These are phyloP conservation scores for Solanum hybrid DNA, from an alignment of 305 asterid species.

Conservation along the genomic window DNA sequence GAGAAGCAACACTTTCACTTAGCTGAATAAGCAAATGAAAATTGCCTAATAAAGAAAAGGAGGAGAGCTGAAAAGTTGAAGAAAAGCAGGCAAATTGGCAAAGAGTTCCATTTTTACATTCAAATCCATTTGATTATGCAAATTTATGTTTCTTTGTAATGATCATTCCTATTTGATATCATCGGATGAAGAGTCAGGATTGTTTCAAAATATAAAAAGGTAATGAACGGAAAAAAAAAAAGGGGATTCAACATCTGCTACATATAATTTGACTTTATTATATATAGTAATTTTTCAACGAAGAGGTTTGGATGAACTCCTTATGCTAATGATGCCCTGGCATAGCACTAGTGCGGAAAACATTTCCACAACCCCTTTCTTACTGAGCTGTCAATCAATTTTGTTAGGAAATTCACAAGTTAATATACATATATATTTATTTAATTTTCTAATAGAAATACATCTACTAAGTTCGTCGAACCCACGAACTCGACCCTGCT, in stretches of 20 bases:
- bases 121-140: not conserved
- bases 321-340: not conserved
- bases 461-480: fast-evolving
- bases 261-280: not conserved
- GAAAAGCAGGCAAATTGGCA: not conserved
- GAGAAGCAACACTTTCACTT: not conserved
- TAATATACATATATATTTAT: too few relatives aligned
- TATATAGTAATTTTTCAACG: not conserved
- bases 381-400: not conserved
- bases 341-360: not conserved
- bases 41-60: not conserved
- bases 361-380: not conserved
- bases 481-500: not conserved
- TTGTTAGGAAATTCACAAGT: fast-evolving
- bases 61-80: not conserved
- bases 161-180: not conserved
- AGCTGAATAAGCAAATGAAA: not conserved
- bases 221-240: not conserved
- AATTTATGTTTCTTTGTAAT: not conserved
- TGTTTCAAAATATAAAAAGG: too few relatives aligned
- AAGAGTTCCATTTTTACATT: not conserved
- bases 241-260: not conserved
- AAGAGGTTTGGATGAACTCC: not conserved
- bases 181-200: not conserved
- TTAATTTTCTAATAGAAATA: too few relatives aligned